phyloP scores from a whole-genome alignment of 192 early-diverging fungal genomes.

The Coemansia sp. region DNA sequence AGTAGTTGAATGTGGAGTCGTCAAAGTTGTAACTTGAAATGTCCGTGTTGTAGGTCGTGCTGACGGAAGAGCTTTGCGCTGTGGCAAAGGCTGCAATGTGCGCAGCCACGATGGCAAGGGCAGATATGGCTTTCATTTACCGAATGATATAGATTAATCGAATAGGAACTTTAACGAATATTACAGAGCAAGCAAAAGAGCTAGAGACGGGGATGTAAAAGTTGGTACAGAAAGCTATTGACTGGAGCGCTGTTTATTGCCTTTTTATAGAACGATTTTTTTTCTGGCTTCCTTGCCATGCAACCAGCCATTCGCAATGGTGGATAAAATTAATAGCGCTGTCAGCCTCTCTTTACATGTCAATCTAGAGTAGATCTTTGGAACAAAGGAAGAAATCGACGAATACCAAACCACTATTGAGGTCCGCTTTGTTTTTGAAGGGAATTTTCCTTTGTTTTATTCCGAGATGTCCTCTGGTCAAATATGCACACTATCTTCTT shows the following conservation, averaged over 20 bases:
- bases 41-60: constrained; percentile 21
- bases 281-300: no score
- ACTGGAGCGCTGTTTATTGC: no score
- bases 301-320: no score
- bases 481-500: not conserved
- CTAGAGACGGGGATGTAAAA: no score
- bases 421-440: not conserved
- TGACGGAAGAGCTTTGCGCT: not conserved
- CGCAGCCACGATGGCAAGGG: not conserved
- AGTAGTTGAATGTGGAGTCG: constrained; percentile 38
- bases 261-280: no score
- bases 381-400: not conserved
- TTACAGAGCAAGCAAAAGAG: no score
- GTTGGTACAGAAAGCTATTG: no score
- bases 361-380: not conserved
- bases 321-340: no score
- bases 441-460: not conserved
- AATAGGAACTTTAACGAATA: not conserved
- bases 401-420: not conserved
- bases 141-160: not conserved
- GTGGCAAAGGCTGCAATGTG: not conserved
- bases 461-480: no score
- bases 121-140: not conserved
- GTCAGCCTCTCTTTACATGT: not conserved
- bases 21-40: constrained; percentile 22